Base-by-base conservation (phyloP, 2,329 filamentous ascomycete species). In the Bipolaris cookei region DNA sequence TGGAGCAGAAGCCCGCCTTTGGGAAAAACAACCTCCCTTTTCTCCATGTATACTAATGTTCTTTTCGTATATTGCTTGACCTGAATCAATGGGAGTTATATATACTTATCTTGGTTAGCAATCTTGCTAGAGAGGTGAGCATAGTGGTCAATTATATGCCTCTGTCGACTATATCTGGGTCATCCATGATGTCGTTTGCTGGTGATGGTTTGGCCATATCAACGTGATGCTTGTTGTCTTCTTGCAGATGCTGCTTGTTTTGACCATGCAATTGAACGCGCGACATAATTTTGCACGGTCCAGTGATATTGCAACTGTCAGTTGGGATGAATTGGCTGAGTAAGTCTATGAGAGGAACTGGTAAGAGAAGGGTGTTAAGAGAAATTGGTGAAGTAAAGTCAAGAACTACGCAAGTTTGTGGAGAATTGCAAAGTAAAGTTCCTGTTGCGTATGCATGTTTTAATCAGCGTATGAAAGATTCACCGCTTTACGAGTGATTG, bases 101-200 rank as follows among this genome's bases (percentile, higher is more conserved):
- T 41, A 46, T 7, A 35, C 50, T 58, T 47, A 20, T 6, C 10
- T 25, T n/a, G 18, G 38, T 58, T n/a, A 58, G 44, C 28, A 21
- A 45, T 3, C 34, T 13, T 16, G 10, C 14, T 47, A 30, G 16
- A 10, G 7, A 5, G 2, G 7, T 34, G 14, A 10, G 32, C 16
- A n/a, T 3, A 7, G 28, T 30, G n/a, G 2, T 35, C 13, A 13
- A 25, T 6, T 21, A 28, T 18, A 25, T 58, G 49, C 55, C 32
- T 34, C 21, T 50, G 5, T n/a, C 10, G 4, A 18, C 35, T 18
- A 28, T 14, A 13, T 38, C 37, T 34, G 20, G 32, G 45, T 25
- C 38, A 20, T 34, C 14, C n/a, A 45, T n/a, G 14, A 41, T 39
- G n/a, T 13, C 23, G 43, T 50, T 45, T 50, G 42, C 28, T 16